A percentile compares a stretch with the other conserved stretches of the same genome.
Conservation (phyloP, 345 rosid species). For the Boechera retrofracta region DNA sequence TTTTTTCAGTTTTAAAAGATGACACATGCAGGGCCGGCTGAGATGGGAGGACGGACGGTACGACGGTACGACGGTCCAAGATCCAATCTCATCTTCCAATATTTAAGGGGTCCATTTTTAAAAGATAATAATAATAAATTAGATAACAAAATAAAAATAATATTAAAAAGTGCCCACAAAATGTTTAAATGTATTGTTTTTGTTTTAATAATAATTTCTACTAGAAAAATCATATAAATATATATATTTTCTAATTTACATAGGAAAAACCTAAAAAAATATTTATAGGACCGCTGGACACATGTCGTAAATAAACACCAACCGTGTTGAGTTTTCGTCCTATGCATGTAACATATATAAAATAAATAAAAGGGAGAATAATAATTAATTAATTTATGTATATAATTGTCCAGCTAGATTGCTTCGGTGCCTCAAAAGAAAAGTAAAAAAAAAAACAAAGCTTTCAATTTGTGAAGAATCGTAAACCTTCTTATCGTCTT, state of each 20-base stretch:
- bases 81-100: no score
- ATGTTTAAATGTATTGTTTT: no score
- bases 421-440: slow-evolving; percentile 24
- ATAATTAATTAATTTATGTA: background rate
- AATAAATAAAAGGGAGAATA: background rate
- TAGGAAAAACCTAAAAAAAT: no score
- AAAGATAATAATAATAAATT: no score
- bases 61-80: no score
- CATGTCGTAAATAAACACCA: slow-evolving; percentile 24
- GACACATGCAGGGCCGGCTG: background rate
- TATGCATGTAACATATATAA: background rate
- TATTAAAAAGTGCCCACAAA: no score
- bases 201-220: no score
- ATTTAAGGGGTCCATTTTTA: no score
- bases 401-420: slow-evolving; percentile 37
- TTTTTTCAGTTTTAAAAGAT: background rate
- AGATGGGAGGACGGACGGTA: no score
- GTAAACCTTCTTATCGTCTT: slow-evolving; percentile 39
- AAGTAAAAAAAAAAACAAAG: background rate
- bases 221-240: no score
- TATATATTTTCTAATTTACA: no score
- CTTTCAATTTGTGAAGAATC: slow-evolving; percentile 28
- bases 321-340: slow-evolving; percentile 40
- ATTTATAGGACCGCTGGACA: background rate
- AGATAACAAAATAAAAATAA: no score